phyloP scores from a whole-genome alignment of 2,329 filamentous ascomycete genomes.

The Fonsecaea multimorphosa region DNA sequence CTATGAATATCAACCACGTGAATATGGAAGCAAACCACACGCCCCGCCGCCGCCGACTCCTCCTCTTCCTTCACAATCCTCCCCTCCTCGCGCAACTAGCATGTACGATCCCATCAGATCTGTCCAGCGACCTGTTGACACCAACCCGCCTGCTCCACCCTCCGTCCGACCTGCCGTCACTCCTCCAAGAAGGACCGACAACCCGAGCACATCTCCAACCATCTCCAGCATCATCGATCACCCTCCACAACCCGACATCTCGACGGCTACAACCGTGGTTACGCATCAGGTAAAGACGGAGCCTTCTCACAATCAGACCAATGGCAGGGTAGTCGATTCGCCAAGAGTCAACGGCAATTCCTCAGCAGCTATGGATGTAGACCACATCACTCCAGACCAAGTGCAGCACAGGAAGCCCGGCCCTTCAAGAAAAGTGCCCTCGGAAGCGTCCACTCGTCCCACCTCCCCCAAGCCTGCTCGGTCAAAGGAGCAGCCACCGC shows the following conservation, averaged over 20 bases:
- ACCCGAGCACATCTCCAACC: conserved; percentile 86
- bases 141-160: conserved; percentile 64
- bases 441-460: conserved; percentile 59
- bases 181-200: conserved; percentile 59
- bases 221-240: conserved; percentile 90
- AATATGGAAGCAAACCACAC: not conserved
- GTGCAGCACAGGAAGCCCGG: conserved; percentile 44
- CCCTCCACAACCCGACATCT: conserved; percentile 40
- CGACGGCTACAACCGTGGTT: conserved; percentile 29
- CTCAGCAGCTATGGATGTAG: conserved; percentile 33
- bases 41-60: conserved; percentile 36
- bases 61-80: conserved; percentile 37
- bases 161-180: conserved; percentile 65
- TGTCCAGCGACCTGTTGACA: conserved; percentile 57
- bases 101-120: conserved; percentile 89
- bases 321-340: conserved; percentile 43
- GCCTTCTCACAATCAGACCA: conserved; percentile 43
- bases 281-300: conserved; percentile 36
- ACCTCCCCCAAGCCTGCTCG: conserved; percentile 63
- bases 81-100: conserved; percentile 51
- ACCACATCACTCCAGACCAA: conserved; percentile 37
- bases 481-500: conserved; percentile 62
- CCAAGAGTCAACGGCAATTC: conserved; percentile 25
- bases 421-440: conserved; percentile 52
- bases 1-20: conserved; percentile 51